Percentiles rank a stretch among this genome's conserved stretches.
Conservation (phyloP, 331 rosid genomes). For the Erythrophleum ivorense region DNA sequence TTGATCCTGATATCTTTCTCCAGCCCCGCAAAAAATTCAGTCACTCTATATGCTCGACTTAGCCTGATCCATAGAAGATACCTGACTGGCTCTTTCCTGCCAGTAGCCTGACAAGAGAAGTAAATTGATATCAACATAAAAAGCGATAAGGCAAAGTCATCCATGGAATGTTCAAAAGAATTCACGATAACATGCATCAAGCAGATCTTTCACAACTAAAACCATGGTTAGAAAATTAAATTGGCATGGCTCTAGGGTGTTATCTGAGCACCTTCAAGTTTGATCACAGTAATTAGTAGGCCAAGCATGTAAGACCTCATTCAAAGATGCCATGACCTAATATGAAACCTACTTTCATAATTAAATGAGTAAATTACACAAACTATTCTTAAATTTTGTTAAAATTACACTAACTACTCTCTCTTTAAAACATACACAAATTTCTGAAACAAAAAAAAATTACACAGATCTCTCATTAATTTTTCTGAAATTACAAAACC, state of each 20-base stretch:
- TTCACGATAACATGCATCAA: background rate
- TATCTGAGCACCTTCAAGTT: background rate
- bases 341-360: background rate
- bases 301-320: background rate
- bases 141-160: background rate
- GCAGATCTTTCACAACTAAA: background rate
- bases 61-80: constrained; percentile 69
- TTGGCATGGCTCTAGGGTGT: background rate
- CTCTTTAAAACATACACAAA: no score
- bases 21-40: constrained; percentile 55
- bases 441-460: no score
- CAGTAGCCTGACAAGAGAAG: constrained; percentile 49
- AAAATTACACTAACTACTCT: no score
- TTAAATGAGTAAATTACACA: background rate
- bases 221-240: background rate
- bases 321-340: background rate
- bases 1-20: constrained; percentile 62
- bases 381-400: no score
- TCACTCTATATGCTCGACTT: constrained; percentile 54
- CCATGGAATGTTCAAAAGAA: constrained; percentile 15
- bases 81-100: constrained; percentile 55
- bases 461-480: no score
- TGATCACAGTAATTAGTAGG: background rate
- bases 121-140: background rate
- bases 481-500: no score